Percentiles rank a stretch among this genome's conserved stretches.
Evolutionary conservation across 345 rosid genomes (phyloP).

Genomic region (Eucalyptus sideroxylon): DNA sequence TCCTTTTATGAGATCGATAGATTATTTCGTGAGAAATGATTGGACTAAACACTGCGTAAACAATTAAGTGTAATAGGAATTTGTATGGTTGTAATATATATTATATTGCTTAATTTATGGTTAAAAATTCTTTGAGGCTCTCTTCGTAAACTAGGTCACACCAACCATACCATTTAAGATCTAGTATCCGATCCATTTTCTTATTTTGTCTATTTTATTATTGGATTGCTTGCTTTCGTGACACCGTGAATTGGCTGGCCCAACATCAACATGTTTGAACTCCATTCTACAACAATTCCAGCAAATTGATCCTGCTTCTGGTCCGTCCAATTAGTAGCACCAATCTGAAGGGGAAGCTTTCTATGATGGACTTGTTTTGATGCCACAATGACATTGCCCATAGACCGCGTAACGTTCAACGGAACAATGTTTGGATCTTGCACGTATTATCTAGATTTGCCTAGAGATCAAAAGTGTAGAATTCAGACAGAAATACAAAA

Average conservation of each 20-base stretch:
- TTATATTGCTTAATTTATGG: too few relatives aligned
- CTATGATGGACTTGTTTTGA: not conserved
- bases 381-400: not conserved
- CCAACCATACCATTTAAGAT: too few relatives aligned
- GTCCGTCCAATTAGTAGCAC: not conserved
- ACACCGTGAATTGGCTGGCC: not conserved
- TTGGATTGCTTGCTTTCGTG: not conserved
- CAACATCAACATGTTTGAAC: not conserved
- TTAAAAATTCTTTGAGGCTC: rapidly evolving
- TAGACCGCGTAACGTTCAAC: not conserved
- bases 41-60: not conserved
- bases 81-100: too few relatives aligned
- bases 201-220: too few relatives aligned
- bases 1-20: not conserved
- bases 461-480: not conserved
- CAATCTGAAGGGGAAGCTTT: not conserved
- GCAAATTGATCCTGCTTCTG: not conserved
- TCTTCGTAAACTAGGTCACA: not conserved
- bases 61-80: not conserved
- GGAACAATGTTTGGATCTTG: not conserved
- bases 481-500: not conserved
- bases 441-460: not conserved
- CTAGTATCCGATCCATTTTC: too few relatives aligned
- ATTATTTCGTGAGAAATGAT: not conserved
- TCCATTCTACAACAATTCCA: not conserved